phyloP scores from a whole-genome alignment of 2,329 filamentous ascomycete genomes.

The Aspergillus hiratsukae region DNA sequence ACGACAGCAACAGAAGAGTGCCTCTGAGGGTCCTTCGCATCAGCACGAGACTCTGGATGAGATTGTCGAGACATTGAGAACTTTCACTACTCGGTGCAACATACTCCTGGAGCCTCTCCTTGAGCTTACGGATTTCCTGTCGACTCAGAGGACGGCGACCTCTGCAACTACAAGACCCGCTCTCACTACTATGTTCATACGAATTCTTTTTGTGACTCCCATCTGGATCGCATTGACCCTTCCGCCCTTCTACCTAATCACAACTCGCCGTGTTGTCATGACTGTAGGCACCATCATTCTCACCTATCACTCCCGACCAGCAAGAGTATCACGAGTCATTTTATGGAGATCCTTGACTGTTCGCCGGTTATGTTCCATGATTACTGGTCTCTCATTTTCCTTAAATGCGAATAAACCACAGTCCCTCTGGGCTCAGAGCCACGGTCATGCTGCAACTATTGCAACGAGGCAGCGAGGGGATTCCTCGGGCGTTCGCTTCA shows the following conservation, averaged over 20 bases:
- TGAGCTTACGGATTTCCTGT: slow-evolving; percentile 86
- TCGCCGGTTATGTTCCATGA: slow-evolving; percentile 61
- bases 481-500: slow-evolving; percentile 84
- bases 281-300: slow-evolving; percentile 79
- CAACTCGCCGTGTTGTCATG: slow-evolving; percentile 78
- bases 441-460: slow-evolving; percentile 46
- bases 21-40: slow-evolving; percentile 62
- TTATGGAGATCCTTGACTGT: slow-evolving; percentile 83
- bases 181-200: slow-evolving; percentile 81
- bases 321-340: slow-evolving; percentile 77
- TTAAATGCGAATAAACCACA: slow-evolving; percentile 23
- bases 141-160: slow-evolving; percentile 82
- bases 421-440: slow-evolving; percentile 33
- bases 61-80: slow-evolving; percentile 88
- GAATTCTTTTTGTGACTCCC: slow-evolving; percentile 81
- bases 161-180: slow-evolving; percentile 88
- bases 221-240: slow-evolving; percentile 81
- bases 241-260: slow-evolving; percentile 78
- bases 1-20: slow-evolving; percentile 47
- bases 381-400: slow-evolving; percentile 74
- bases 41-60: slow-evolving; percentile 95
- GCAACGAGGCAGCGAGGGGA: slow-evolving; percentile 40
- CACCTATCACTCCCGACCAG: slow-evolving; percentile 87
- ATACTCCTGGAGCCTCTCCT: slow-evolving; percentile 85
- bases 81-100: slow-evolving; percentile 88